Evolutionary conservation across 805 yeast genomes (phyloP), one percentile per base, ranked within the genome.

Genomic region (Lachancea meyersii): DNA sequence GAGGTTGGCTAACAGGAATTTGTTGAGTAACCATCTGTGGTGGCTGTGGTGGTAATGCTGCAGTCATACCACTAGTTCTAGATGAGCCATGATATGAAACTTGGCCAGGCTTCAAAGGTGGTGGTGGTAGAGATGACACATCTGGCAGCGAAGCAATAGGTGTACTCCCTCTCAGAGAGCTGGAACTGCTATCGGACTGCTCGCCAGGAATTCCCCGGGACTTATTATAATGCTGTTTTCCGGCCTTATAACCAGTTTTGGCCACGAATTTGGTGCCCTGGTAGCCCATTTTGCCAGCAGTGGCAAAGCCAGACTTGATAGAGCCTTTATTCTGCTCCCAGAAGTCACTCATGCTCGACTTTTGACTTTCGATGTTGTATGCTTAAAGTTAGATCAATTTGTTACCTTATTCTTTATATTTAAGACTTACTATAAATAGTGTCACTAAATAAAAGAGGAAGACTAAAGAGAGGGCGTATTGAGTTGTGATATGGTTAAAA

Each of bases 311-410:
- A 2, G 64, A 59, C 42, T 55, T 50, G 38, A 69, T 65, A 2
- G 69, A 43, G 16, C 56, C 73, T 41, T 69, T 69, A 51, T 69
- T 68, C 33, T 65, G 64, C 13, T 65, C 71, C 73, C 73, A 69
- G 48, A 68, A 68, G 22, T 47, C 52, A 48, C 59, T 49, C 65
- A 60, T 46, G 14, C n/a, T 31, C 40, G 20, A 17, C 17, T 35
- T 35, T 30, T 10, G 32, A 30, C 32, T 14, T 30, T 33, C 3
- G 11, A 14, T n/a, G 19, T 22, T 28, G 16, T 5, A 28, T 31
- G 17, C 14, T 16, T 26, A 7, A 4, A 26, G 30, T 9, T 13
- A 14, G 17, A 17, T 9, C 18, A 2, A 22, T 6, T 56, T 50
- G 53, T 5, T 5, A 24, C 19, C 28, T 14, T 20, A 26, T 26